phyloP scores from a whole-genome alignment of 768 basidiomycete genomes.

The Tremella mesenterica region DNA sequence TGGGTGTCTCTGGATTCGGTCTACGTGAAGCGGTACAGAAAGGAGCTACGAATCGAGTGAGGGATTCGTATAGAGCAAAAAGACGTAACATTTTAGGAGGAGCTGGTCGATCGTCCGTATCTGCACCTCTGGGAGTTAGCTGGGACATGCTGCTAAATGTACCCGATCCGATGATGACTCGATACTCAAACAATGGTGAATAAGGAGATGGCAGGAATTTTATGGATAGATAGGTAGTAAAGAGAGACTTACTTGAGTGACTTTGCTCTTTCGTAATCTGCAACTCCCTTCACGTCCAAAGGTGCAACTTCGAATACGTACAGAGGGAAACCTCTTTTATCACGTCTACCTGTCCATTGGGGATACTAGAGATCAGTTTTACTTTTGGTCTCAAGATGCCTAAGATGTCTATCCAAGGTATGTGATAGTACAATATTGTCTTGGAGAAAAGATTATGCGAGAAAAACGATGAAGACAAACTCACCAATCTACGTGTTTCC shows the following conservation, averaged over 20 bases:
- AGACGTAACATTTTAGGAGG: slow-evolving; percentile 13
- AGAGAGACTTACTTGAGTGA: slow-evolving; percentile 7
- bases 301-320: slow-evolving; percentile 15
- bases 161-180: too few relatives aligned
- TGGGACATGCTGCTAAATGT: too few relatives aligned
- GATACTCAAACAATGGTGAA: too few relatives aligned
- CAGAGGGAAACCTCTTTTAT: slow-evolving; percentile 14
- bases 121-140: background rate
- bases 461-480: background rate
- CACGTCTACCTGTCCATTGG: slow-evolving; percentile 16
- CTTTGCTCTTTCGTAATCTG: slow-evolving; percentile 7
- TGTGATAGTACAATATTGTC: too few relatives aligned
- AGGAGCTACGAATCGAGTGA: slow-evolving; percentile 9
- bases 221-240: background rate
- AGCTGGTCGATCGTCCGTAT: background rate
- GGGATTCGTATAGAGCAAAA: slow-evolving; percentile 17
- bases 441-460: too few relatives aligned
- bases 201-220: too few relatives aligned
- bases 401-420: too few relatives aligned
- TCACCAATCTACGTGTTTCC: slow-evolving; percentile 45
- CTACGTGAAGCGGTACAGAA: slow-evolving; percentile 9
- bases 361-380: slow-evolving; percentile 14
- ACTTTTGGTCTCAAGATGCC: too few relatives aligned
- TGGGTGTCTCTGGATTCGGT: slow-evolving; percentile 11
- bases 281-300: slow-evolving; percentile 7